These are phyloP conservation scores for Mucor circinelloides DNA, from an alignment of 371 early-diverging fungal genomes.

Conservation along the genomic window DNA sequence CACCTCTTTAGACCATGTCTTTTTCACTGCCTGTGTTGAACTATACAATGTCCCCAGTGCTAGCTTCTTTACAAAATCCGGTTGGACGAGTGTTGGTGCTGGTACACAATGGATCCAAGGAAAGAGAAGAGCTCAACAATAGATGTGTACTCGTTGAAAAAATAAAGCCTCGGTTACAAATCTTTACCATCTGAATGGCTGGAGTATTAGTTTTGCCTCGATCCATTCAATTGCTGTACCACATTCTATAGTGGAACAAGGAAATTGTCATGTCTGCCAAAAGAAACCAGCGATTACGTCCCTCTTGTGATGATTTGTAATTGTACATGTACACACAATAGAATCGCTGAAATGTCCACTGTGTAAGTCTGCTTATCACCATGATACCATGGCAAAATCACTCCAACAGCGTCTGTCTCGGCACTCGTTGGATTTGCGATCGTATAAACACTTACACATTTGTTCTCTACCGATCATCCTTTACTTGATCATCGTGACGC, in stretches of 20 bases:
- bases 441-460: too few species aligned
- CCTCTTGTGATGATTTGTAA: not conserved
- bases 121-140: not conserved
- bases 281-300: not conserved
- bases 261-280: not conserved
- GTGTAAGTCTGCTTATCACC: not conserved
- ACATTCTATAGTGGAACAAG: not conserved
- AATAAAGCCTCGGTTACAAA: not conserved
- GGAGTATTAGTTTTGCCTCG: not conserved
- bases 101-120: constrained; percentile 1
- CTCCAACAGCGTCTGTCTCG: too few species aligned
- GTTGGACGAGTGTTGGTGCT: not conserved
- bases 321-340: not conserved
- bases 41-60: constrained; percentile 5
- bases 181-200: not conserved
- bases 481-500: not conserved
- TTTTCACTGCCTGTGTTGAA: constrained; percentile 10
- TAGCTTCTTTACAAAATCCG: constrained; percentile 8
- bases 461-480: too few species aligned
- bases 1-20: not conserved
- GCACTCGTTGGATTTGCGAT: too few species aligned
- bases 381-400: not conserved
- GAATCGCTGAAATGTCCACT: too few species aligned
- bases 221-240: not conserved
- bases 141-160: not conserved